A percentile compares a stretch with the other conserved stretches of the same genome.
These are phyloP conservation scores for Scheffersomyces titani DNA, from an alignment of 1,139 yeast species.

Conservation along the genomic window DNA sequence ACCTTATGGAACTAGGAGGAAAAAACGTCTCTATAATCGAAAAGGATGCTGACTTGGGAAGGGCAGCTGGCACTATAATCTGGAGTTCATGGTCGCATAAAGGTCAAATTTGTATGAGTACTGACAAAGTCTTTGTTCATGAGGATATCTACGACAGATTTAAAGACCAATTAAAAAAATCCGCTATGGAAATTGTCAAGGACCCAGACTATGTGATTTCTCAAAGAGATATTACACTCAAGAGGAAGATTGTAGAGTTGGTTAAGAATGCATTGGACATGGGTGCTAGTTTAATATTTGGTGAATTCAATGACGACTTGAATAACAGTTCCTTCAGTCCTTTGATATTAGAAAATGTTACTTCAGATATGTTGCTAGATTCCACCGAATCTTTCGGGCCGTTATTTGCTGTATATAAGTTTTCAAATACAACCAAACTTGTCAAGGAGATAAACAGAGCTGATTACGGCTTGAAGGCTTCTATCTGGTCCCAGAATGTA, in stretches of 20 bases:
- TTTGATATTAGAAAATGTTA: constrained; percentile 35
- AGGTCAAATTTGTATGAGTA: constrained; percentile 51
- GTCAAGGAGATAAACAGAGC: constrained; percentile 29
- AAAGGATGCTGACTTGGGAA: constrained; percentile 32
- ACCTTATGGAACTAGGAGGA: constrained; percentile 46
- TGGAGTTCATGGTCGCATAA: constrained; percentile 42
- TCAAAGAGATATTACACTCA: constrained; percentile 30
- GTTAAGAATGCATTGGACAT: constrained; percentile 42
- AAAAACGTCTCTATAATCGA: constrained; percentile 38
- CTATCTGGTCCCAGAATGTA: constrained; percentile 54
- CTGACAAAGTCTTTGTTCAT: constrained; percentile 38
- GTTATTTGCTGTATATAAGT: constrained; percentile 38
- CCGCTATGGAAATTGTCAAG: constrained; percentile 15
- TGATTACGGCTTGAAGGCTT: constrained; percentile 51
- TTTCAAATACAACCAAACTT: constrained; percentile 29
- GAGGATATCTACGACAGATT: constrained; percentile 31
- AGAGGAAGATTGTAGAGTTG: constrained; percentile 23
- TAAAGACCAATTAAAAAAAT: constrained; percentile 19
- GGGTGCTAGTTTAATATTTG: constrained; percentile 41
- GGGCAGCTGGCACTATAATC: constrained; percentile 29
- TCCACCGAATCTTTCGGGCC: constrained; percentile 52
- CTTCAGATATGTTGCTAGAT: constrained; percentile 32
- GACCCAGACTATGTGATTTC: constrained; percentile 24
- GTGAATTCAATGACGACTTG: constrained; percentile 13
- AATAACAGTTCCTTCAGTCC: constrained; percentile 22